Percentiles rank a stretch among this genome's conserved stretches.
These are phyloP conservation scores for Rhizodiscina lignyota DNA, from an alignment of 495 filamentous ascomycete species.

Conservation along the genomic window DNA sequence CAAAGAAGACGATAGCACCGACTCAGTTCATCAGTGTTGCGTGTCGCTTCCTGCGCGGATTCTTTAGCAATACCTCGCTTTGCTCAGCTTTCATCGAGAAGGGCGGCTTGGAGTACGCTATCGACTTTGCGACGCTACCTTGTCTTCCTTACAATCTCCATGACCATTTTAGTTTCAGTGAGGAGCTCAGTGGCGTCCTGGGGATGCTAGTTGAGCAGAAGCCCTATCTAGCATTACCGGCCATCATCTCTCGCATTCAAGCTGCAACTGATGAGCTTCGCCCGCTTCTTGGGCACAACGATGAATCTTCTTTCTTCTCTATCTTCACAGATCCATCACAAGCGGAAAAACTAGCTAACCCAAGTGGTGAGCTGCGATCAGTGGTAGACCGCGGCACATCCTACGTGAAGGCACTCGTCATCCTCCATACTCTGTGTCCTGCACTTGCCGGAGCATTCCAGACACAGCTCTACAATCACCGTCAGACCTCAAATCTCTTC, in stretches of 20 bases:
- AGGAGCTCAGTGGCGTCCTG: constrained; percentile 54
- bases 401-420: constrained; percentile 59
- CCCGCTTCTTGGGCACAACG: constrained; percentile 39
- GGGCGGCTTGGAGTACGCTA: constrained; percentile 67
- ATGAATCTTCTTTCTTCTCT: constrained; percentile 45
- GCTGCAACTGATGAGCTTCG: constrained; percentile 46
- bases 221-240: constrained; percentile 66
- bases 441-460: constrained; percentile 57
- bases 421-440: constrained; percentile 54
- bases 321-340: constrained; percentile 30
- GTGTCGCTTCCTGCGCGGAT: constrained; percentile 56
- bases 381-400: constrained; percentile 43
- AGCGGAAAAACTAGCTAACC: constrained; percentile 2
- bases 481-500: constrained; percentile 42
- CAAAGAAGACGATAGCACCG: constrained; percentile 28
- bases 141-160: constrained; percentile 63
- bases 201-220: constrained; percentile 69
- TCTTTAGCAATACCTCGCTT: constrained; percentile 60
- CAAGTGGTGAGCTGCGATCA: constrained; percentile 19
- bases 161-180: constrained; percentile 22
- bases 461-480: constrained; percentile 40
- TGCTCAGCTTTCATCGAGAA: constrained; percentile 60
- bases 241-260: constrained; percentile 58
- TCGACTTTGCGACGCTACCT: constrained; percentile 67
- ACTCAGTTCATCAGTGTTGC: constrained; percentile 58